Percentiles rank a stretch among this genome's conserved stretches.
These are phyloP conservation scores for Globisporangium solare DNA, from an alignment of 352 stramenopile species.

Conservation along the genomic window DNA sequence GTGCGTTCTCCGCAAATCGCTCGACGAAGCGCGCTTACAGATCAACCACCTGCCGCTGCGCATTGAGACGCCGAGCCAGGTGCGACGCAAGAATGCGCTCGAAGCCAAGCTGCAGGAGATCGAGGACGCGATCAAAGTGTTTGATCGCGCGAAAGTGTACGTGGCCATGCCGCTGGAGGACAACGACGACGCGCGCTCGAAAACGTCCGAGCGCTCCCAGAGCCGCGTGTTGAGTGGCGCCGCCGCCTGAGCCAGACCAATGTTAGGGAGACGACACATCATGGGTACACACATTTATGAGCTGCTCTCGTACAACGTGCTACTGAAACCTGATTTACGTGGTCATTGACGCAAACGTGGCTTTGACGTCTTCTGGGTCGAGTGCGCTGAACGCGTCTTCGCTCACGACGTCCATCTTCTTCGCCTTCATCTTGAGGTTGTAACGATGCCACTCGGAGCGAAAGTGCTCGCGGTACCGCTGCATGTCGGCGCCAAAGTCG, in stretches of 20 bases:
- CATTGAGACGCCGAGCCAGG: conserved; percentile 81
- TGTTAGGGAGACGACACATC: background rate
- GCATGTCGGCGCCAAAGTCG: conserved; percentile 81
- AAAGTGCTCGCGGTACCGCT: conserved; percentile 92
- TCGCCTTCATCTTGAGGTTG: conserved; percentile 96
- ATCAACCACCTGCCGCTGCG: conserved; percentile 78
- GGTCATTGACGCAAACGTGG: conserved; percentile 63
- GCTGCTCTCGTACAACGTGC: background rate
- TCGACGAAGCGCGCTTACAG: conserved; percentile 53
- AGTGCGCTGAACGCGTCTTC: conserved; percentile 58
- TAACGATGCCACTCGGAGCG: conserved; percentile 95
- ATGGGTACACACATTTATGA: conserved; percentile 4
- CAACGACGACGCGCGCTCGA: background rate
- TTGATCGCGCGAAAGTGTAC: conserved; percentile 82
- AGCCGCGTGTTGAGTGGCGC: conserved; percentile 4
- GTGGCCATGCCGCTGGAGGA: conserved; percentile 39
- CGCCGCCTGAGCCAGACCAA: conserved; percentile 6
- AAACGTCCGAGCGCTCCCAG: background rate
- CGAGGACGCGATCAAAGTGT: conserved; percentile 87
- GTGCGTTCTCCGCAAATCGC: conserved; percentile 51
- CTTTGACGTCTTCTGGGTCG: conserved; percentile 48
- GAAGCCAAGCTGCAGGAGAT: conserved; percentile 86
- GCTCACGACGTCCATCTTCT: conserved; percentile 72
- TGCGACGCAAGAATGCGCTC: conserved; percentile 74
- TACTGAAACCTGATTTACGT: conserved; percentile 23